Evolutionary conservation across 2,329 filamentous ascomycete species (phyloP).

Genomic region (Talaromyces sp.): DNA sequence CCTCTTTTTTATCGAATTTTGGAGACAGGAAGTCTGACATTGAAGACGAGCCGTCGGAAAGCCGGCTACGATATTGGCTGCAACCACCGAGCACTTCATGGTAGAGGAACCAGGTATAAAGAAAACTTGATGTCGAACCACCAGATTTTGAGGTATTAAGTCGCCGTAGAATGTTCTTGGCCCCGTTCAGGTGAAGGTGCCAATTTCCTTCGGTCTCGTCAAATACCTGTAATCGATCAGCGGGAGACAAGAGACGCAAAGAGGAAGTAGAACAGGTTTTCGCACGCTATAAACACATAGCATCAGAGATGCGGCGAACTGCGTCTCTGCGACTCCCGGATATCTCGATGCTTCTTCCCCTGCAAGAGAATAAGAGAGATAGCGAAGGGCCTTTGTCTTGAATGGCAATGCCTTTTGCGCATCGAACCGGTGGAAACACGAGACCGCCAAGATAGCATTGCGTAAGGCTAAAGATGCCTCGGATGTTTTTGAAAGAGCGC

Average conservation of each 20-base stretch:
- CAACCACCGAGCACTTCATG: conserved; percentile 14
- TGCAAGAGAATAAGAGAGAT: conserved; percentile 1
- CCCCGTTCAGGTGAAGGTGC: conserved; percentile 9
- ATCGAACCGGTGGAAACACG: neutral
- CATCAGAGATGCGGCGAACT: conserved; percentile 13
- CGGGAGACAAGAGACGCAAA: no score
- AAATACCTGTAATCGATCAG: conserved; percentile 5
- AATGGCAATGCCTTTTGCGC: conserved; percentile 4
- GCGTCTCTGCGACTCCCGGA: neutral
- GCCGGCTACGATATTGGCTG: neutral
- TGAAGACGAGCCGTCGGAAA: neutral
- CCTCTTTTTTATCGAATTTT: neutral
- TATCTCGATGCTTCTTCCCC: neutral
- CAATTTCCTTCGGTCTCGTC: conserved; percentile 13
- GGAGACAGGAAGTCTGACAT: neutral
- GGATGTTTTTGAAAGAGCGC: conserved; percentile 4
- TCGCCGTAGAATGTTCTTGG: conserved; percentile 2
- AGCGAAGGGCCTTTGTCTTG: conserved; percentile 5
- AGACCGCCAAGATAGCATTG: conserved; percentile 12
- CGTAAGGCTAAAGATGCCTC: conserved; percentile 1
- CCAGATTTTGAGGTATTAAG: neutral
- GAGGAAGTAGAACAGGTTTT: no score
- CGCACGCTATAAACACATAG: conserved; percentile 11
- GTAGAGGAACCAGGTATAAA: conserved; percentile 13
- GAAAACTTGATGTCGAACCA: neutral